These are phyloP conservation scores for Penicillium ucsense DNA, from an alignment of 495 filamentous ascomycete species.

Conservation along the genomic window DNA sequence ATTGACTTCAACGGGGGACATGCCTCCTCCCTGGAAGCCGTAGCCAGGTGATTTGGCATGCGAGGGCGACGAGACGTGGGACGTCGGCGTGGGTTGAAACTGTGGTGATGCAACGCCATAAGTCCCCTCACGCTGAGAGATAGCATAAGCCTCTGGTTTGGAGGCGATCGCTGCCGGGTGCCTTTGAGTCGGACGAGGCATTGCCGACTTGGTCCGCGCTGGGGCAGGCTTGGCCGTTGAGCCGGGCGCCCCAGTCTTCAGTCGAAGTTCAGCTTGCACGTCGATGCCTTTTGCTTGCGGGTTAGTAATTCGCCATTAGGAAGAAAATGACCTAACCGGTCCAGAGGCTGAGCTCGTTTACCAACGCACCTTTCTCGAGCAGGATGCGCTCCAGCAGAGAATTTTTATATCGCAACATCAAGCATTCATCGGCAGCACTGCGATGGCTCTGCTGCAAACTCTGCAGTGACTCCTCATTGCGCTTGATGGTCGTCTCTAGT, in stretches of 20 bases:
- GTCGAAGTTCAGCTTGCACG: slow-evolving; percentile 86
- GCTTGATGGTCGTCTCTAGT: slow-evolving; percentile 92
- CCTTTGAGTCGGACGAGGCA: slow-evolving; percentile 45
- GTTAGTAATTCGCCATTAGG: neutral
- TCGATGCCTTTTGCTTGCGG: slow-evolving; percentile 66
- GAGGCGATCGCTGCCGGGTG: slow-evolving; percentile 61
- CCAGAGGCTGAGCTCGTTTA: neutral
- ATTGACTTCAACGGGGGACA: slow-evolving; percentile 60
- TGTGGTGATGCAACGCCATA: slow-evolving; percentile 46
- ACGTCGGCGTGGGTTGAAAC: slow-evolving; percentile 72
- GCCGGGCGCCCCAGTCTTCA: slow-evolving; percentile 68
- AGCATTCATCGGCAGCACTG: slow-evolving; percentile 88
- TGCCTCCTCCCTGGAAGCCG: slow-evolving; percentile 51
- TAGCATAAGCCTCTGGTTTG: slow-evolving; percentile 54
- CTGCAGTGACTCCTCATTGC: slow-evolving; percentile 87
- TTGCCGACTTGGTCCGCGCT: slow-evolving; percentile 36
- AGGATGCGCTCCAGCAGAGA: slow-evolving; percentile 90
- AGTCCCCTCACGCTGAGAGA: slow-evolving; percentile 41
- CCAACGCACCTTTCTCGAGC: slow-evolving; percentile 73
- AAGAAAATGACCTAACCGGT: neutral
- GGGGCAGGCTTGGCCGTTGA: slow-evolving; percentile 50
- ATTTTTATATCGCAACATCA: slow-evolving; percentile 98
- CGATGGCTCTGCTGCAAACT: slow-evolving; percentile 90
- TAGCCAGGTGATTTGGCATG: slow-evolving; percentile 63
- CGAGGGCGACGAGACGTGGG: slow-evolving; percentile 67